phyloP scores from a whole-genome alignment of 768 basidiomycete species.

The Hericium alpestre region DNA sequence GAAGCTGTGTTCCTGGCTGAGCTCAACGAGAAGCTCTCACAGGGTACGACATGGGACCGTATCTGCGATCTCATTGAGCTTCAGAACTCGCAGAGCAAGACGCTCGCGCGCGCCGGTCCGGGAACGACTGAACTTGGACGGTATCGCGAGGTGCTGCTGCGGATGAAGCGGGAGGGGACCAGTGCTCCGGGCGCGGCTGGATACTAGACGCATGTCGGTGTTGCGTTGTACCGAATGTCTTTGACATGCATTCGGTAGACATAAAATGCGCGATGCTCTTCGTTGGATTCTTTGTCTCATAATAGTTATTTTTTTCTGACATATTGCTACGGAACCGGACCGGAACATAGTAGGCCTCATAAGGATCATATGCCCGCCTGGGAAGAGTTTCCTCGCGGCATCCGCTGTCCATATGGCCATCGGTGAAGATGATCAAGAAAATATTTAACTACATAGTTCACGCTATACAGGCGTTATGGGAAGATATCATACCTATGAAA shows the following conservation, averaged over 20 bases:
- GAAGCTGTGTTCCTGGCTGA: constrained; percentile 70
- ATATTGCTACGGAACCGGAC: too few species aligned
- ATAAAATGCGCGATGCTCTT: too few species aligned
- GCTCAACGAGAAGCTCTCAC: constrained; percentile 67
- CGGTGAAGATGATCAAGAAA: too few species aligned
- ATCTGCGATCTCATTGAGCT: constrained; percentile 80
- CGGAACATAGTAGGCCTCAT: too few species aligned
- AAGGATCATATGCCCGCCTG: too few species aligned
- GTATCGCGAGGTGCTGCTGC: constrained; percentile 86
- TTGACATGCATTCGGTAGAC: too few species aligned
- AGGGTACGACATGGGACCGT: constrained; percentile 93
- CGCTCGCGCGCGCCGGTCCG: constrained; percentile 73
- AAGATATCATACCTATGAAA: neutral
- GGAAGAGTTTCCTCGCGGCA: too few species aligned
- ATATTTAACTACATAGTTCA: too few species aligned
- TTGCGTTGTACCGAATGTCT: neutral
- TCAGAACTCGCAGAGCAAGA: constrained; percentile 96
- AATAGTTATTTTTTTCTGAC: too few species aligned
- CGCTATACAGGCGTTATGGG: too few species aligned
- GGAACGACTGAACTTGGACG: constrained; percentile 83
- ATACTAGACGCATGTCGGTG: constrained; percentile 42
- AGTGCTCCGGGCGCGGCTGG: constrained; percentile 88
- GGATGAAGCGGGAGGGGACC: constrained; percentile 83
- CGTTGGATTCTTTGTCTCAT: too few species aligned
- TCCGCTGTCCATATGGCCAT: too few species aligned